A percentile compares a stretch with the other conserved stretches of the same genome.
Conservation (phyloP, 768 basidiomycete genomes). For the Tricholoma furcatifolium region DNA sequence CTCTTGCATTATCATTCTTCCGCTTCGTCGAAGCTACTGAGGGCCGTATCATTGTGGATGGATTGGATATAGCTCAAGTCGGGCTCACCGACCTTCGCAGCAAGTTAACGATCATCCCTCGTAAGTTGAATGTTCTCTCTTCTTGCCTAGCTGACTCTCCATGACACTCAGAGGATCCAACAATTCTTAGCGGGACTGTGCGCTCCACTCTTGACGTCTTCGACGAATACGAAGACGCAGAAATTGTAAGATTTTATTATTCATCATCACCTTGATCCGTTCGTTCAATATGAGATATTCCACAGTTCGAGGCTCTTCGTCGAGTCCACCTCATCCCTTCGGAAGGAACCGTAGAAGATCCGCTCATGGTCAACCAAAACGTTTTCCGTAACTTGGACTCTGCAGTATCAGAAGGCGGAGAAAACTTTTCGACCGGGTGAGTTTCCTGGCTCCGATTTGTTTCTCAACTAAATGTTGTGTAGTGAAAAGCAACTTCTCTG, state of each 20-base stretch:
- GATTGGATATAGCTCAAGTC: conserved; percentile 73
- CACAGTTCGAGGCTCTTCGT: conserved; percentile 80
- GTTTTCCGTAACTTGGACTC: conserved; percentile 78
- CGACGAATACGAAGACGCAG: conserved; percentile 78
- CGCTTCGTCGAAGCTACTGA: conserved; percentile 84
- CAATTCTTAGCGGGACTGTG: conserved; percentile 79
- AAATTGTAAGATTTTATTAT: conserved; percentile 54
- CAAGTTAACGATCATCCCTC: conserved; percentile 66
- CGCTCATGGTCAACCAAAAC: conserved; percentile 61
- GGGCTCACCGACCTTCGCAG: conserved; percentile 82
- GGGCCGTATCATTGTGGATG: conserved; percentile 75
- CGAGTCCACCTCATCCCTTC: conserved; percentile 78
- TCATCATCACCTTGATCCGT: not conserved
- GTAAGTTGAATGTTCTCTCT: conserved; percentile 34
- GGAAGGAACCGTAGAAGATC: conserved; percentile 45
- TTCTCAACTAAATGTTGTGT: not conserved
- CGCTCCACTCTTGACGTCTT: conserved; percentile 85
- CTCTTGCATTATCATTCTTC: conserved; percentile 77
- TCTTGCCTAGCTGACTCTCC: not conserved
- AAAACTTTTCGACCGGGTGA: conserved; percentile 86
- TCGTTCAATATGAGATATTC: not conserved
- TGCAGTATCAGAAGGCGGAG: conserved; percentile 77
- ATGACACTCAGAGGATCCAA: conserved; percentile 71
- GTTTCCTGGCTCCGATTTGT: conserved; percentile 10
- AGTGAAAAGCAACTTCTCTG: conserved; percentile 81